These are phyloP conservation scores for Ophiocordyceps robertsii DNA, from an alignment of 2,329 filamentous ascomycete species.

Conservation along the genomic window DNA sequence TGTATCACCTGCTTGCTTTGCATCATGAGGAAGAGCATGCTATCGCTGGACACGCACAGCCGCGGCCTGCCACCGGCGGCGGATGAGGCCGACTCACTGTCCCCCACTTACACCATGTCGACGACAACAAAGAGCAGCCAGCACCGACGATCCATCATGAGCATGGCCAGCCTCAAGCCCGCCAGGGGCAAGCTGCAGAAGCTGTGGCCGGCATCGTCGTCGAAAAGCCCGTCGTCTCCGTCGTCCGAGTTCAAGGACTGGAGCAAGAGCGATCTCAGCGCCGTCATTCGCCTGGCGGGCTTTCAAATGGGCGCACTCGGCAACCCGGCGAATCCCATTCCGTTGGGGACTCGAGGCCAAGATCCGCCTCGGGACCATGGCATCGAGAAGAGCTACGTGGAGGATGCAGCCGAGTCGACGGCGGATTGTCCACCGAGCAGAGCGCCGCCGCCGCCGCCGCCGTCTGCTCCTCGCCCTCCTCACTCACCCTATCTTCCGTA, in stretches of 20 bases:
- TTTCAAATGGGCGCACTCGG: slow-evolving; percentile 4
- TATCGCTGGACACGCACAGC: neutral
- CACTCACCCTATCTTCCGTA: too few species aligned
- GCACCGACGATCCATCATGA: slow-evolving; percentile 3
- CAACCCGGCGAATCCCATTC: slow-evolving; percentile 1
- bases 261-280: slow-evolving; percentile 6
- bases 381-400: too few species aligned
- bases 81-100: neutral
- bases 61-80: neutral
- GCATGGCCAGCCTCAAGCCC: slow-evolving; percentile 10
- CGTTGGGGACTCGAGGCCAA: neutral
- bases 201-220: slow-evolving; percentile 9
- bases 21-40: neutral
- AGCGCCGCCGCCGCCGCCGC: too few species aligned
- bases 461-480: too few species aligned
- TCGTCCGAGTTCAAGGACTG: slow-evolving; percentile 11
- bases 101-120: neutral
- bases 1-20: too few species aligned
- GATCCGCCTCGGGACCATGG: neutral
- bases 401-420: too few species aligned
- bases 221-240: neutral
- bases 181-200: slow-evolving; percentile 17
- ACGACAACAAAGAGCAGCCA: neutral
- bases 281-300: slow-evolving; percentile 2
- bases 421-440: too few species aligned